Base-by-base conservation (phyloP, 2,329 filamentous ascomycete species). In the Colletotrichum lindemuthianum region DNA sequence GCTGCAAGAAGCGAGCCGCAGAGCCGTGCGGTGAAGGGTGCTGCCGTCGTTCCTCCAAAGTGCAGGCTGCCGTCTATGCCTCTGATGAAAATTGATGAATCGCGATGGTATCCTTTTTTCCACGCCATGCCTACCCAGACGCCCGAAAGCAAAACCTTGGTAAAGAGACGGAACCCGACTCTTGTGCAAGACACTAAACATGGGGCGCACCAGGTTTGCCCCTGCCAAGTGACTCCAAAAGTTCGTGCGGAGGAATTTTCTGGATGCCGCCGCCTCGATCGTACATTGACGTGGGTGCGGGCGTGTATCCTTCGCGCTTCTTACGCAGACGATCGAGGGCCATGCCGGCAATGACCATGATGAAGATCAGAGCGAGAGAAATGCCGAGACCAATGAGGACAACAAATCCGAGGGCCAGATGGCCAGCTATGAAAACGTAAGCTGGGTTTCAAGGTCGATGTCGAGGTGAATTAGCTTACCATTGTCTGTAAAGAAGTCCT, bases 321-420 rank as follows among this genome's bases (percentile, higher is more conserved):
- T 93, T 90, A 70, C 92, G 87, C 66, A 90, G 82, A 66, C 92
- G 88, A 78, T 96, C 92, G 61, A 93, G 83, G 48, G 92, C 72
- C 67, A 96, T 87, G 68, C 92, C 92, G 16, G 86, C 86, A 53
- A 92, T 84, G 57, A 96, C 91, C 56, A 96, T 84, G 49, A 95
- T 79, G 76, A 95, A 90, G 71, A 92, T 92, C 65, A 95, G 80
- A 34, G 83, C 91, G 2, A 96, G 86, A 1, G 93, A 86, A 65
- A 96, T 92, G 60, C 88, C 92, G 40, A 96, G 86, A 16, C 88
- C 89, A 68, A 96, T 95, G 11, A 96, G 86, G 43, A 96, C 90
- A 59, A 96, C 85, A 67, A 92, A 91, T 50, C 91, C 92, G 48
- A 92, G 80, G 10, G 90, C 88, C 70, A 96, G 82, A 70, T 88